A percentile compares a stretch with the other conserved stretches of the same genome.
Conservation (phyloP, 495 filamentous ascomycete species). For the Pseudevernia furfuracea region DNA sequence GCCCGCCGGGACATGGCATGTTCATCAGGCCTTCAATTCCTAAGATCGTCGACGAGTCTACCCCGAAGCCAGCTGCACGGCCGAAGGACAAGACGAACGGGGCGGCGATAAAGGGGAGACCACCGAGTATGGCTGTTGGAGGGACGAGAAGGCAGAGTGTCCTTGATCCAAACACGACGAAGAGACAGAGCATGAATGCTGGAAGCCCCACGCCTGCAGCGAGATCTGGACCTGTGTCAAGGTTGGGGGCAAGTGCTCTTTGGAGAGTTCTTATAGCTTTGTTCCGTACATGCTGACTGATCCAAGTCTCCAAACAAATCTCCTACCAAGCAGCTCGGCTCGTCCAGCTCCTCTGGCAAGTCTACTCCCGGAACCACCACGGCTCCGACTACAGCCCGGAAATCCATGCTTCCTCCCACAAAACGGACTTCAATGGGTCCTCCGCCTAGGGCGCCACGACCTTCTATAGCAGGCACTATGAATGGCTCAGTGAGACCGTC, state of each 20-base stretch:
- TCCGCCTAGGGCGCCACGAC: constrained; percentile 39
- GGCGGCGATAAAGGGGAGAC: constrained; percentile 25
- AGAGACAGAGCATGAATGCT: constrained; percentile 60
- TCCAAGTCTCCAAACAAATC: constrained; percentile 68
- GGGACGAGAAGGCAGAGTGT: constrained; percentile 35
- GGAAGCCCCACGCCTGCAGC: constrained; percentile 57
- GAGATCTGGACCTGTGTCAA: constrained; percentile 43
- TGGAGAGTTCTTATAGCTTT: constrained; percentile 12
- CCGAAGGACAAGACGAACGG: constrained; percentile 26
- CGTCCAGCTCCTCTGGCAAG: constrained; percentile 47
- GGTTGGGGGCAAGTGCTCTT: constrained; percentile 48
- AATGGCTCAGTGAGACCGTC: constrained; percentile 35
- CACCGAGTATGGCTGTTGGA: constrained; percentile 32
- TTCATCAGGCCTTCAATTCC: constrained; percentile 66
- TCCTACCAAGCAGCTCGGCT: constrained; percentile 65
- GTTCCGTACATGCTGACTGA: constrained; percentile 9
- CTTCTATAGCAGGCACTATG: constrained; percentile 35
- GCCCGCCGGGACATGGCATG: constrained; percentile 72
- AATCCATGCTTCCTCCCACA: constrained; percentile 41
- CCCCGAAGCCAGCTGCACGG: constrained; percentile 33
- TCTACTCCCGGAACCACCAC: constrained; percentile 50
- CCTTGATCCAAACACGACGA: constrained; percentile 44
- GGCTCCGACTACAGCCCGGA: constrained; percentile 45
- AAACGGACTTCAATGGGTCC: constrained; percentile 65
- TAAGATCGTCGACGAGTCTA: constrained; percentile 48